Conservation (phyloP, 2,329 filamentous ascomycete species). For the Colletotrichum magnum region DNA sequence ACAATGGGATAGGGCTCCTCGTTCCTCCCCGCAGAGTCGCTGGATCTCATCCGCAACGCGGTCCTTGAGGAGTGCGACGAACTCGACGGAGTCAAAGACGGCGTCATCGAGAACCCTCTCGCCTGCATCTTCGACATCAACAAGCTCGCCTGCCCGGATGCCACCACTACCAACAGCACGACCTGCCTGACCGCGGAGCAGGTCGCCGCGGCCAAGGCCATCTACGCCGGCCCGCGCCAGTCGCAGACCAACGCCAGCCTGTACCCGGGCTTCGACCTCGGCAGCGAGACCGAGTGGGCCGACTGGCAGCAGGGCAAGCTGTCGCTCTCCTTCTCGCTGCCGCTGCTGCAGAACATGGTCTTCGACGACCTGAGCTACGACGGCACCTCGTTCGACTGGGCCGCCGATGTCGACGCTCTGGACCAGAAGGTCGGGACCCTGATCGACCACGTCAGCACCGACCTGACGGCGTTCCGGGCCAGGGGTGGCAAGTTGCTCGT, state of each 20-base stretch:
- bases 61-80: conserved; percentile 17
- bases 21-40: conserved; percentile 8
- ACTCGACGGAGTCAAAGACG: conserved; percentile 17
- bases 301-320: conserved; percentile 14
- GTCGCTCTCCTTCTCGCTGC: conserved; percentile 28
- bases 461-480: conserved; percentile 23
- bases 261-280: conserved; percentile 26
- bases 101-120: conserved; percentile 28
- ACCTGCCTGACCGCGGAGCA: conserved; percentile 7
- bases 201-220: neutral
- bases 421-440: conserved; percentile 22
- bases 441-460: conserved; percentile 22
- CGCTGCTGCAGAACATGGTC: conserved; percentile 31
- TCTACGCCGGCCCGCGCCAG: conserved; percentile 13
- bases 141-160: conserved; percentile 5
- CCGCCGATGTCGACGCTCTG: conserved; percentile 9
- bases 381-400: conserved; percentile 28
- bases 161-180: neutral
- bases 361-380: conserved; percentile 27
- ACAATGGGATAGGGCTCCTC: neutral
- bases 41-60: conserved; percentile 12
- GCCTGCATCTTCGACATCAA: conserved; percentile 21
- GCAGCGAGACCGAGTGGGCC: conserved; percentile 32
- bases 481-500: conserved; percentile 13
- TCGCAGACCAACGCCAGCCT: neutral